phyloP scores from a whole-genome alignment of 2,329 filamentous ascomycete species.

The Ophiocordyceps australis region DNA sequence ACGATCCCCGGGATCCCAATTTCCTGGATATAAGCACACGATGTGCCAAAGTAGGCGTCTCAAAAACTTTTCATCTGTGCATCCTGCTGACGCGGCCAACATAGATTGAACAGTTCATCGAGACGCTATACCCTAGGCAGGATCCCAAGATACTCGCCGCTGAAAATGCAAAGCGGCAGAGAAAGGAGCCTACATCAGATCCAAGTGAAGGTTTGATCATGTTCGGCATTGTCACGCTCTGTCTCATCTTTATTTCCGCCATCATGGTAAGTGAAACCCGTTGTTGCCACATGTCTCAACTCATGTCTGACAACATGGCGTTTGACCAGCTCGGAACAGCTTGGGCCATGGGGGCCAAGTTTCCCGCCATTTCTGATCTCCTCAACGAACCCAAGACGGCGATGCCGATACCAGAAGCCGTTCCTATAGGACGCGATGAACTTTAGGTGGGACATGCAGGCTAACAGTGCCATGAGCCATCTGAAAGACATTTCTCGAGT shows the following conservation, averaged over 20 bases:
- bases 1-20: conserved; percentile 82
- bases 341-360: conserved; percentile 65
- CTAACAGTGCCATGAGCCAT: too few relatives aligned
- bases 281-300: too few relatives aligned
- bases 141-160: conserved; percentile 41
- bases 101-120: conserved; percentile 89
- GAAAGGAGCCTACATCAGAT: conserved; percentile 26
- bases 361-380: conserved; percentile 31
- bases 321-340: conserved; percentile 50
- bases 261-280: conserved; percentile 47
- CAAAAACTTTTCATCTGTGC: background rate
- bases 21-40: conserved; percentile 82
- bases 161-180: conserved; percentile 17
- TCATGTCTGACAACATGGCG: conserved; percentile 1
- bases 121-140: conserved; percentile 78
- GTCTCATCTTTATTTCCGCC: conserved; percentile 52
- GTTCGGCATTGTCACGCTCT: conserved; percentile 43
- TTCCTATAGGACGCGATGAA: conserved; percentile 14
- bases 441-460: too few relatives aligned
- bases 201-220: conserved; percentile 48
- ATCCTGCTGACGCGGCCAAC: background rate
- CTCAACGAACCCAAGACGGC: conserved; percentile 9
- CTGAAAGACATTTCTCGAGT: too few relatives aligned
- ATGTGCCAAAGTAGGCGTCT: conserved; percentile 52
- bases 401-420: conserved; percentile 7